Conservation (phyloP, 805 yeast genomes). For the Monosporozyma aerobia region DNA sequence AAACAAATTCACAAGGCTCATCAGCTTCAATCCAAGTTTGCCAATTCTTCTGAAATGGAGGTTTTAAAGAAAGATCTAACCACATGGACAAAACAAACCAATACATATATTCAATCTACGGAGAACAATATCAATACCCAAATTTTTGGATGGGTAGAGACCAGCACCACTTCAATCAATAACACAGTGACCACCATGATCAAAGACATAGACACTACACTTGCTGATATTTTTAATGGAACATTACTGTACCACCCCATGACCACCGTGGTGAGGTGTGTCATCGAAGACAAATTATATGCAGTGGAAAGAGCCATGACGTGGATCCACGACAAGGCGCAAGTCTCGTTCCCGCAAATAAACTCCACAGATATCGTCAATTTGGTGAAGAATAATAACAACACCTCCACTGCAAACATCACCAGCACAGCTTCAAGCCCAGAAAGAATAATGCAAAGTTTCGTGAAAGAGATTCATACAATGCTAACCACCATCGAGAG, state of each 20-base stretch:
- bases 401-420: slow-evolving; percentile 6
- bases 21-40: not conserved
- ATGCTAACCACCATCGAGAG: slow-evolving; percentile 25
- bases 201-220: slow-evolving; percentile 45
- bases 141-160: slow-evolving; percentile 56
- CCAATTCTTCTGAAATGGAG: slow-evolving; percentile 6
- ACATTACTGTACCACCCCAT: slow-evolving; percentile 62
- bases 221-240: slow-evolving; percentile 52
- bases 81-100: slow-evolving; percentile 50
- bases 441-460: slow-evolving; percentile 4
- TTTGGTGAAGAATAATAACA: not conserved
- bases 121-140: slow-evolving; percentile 50
- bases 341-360: slow-evolving; percentile 48
- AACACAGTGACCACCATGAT: slow-evolving; percentile 51
- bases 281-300: slow-evolving; percentile 63
- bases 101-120: slow-evolving; percentile 40
- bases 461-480: slow-evolving; percentile 19
- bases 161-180: slow-evolving; percentile 50
- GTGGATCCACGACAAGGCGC: slow-evolving; percentile 65
- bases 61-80: slow-evolving; percentile 29
- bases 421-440: not conserved
- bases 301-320: slow-evolving; percentile 61
- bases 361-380: slow-evolving; percentile 25
- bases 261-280: slow-evolving; percentile 64
- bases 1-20: slow-evolving; percentile 4